Conservation (phyloP, 2,329 filamentous ascomycete genomes). For the Fusarium duplospermum region DNA sequence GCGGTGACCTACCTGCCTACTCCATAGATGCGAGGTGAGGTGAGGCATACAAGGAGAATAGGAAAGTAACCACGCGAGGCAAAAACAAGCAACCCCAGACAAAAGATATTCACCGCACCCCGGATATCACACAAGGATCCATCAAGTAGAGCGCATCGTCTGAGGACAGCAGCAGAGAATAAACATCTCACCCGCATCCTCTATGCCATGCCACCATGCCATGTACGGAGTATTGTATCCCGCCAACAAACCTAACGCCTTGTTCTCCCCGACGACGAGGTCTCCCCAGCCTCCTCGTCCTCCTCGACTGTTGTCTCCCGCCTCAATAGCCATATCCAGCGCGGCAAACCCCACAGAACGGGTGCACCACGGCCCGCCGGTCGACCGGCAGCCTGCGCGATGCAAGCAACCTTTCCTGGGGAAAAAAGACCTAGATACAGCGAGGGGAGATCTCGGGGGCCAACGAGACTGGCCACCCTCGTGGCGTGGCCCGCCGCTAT, state of each 20-base stretch:
- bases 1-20: neutral
- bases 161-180: neutral
- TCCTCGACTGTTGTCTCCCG: neutral
- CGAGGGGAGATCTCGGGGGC: neutral
- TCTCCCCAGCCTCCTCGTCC: neutral
- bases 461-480: neutral
- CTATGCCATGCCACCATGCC: neutral
- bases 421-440: neutral
- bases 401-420: constrained; percentile 11
- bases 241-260: neutral
- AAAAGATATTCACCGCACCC: neutral
- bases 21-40: neutral
- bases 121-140: neutral
- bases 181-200: neutral
- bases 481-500: constrained; percentile 1
- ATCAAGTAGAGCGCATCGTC: neutral
- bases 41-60: neutral
- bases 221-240: neutral
- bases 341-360: constrained; percentile 16
- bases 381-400: constrained; percentile 17
- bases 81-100: constrained; percentile 5
- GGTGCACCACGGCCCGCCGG: constrained; percentile 11
- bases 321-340: neutral
- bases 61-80: neutral
- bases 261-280: neutral